A percentile compares a stretch with the other conserved stretches of the same genome.
Evolutionary conservation across 1,139 yeast genomes (phyloP).

Genomic region (Geotrichum klebahnii): DNA sequence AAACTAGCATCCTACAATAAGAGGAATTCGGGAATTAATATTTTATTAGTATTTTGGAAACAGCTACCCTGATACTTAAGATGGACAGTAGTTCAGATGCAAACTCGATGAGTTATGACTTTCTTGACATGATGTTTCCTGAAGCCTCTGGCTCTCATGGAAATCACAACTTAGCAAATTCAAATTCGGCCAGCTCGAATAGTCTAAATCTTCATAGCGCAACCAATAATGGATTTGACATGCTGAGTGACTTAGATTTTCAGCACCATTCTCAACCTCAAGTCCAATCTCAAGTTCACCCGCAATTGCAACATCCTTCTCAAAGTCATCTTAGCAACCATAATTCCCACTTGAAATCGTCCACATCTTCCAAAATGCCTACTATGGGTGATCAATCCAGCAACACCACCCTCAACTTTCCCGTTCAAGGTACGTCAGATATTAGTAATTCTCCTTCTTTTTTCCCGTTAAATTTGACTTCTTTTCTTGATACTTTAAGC

Average conservation of each 20-base stretch:
- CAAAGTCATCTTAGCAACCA: not conserved
- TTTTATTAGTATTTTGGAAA: not conserved
- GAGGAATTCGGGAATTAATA: not conserved
- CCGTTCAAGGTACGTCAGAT: constrained; percentile 9
- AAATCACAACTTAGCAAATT: not conserved
- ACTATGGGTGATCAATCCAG: too few relatives aligned
- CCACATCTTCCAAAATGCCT: too few relatives aligned
- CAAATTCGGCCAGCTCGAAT: not conserved
- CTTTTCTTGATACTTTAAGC: not conserved
- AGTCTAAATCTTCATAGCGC: constrained; percentile 5
- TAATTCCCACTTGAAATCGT: too few relatives aligned
- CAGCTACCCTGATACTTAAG: not conserved
- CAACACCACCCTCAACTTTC: not conserved
- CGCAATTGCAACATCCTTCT: not conserved
- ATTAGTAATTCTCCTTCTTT: not conserved
- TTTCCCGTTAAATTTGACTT: not conserved
- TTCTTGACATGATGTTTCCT: constrained; percentile 6
- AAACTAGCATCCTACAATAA: not conserved
- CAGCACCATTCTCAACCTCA: not conserved
- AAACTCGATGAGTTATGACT: not conserved
- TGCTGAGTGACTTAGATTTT: not conserved
- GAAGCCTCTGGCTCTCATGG: not conserved
- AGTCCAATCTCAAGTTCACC: not conserved
- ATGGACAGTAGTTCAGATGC: not conserved
- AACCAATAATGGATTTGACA: not conserved